These are phyloP conservation scores for Pseudocercospora pini-densiflorae DNA, from an alignment of 2,329 filamentous ascomycete genomes.

Conservation along the genomic window DNA sequence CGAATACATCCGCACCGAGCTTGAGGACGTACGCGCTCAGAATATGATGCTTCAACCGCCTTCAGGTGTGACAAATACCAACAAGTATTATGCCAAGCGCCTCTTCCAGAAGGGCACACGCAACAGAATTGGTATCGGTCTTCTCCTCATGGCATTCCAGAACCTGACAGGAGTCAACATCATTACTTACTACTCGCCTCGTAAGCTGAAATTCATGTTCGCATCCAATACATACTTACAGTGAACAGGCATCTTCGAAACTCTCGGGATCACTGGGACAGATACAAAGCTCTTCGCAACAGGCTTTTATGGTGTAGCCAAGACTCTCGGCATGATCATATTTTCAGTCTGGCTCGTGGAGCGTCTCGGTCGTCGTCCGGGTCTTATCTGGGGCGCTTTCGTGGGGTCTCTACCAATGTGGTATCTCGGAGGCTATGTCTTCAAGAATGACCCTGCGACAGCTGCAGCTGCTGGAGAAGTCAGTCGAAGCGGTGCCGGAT, in stretches of 20 bases:
- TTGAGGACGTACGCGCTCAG: constrained; percentile 52
- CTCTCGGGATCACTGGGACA: constrained; percentile 51
- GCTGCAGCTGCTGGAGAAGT: constrained; percentile 51
- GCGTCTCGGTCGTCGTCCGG: constrained; percentile 46
- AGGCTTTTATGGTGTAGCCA: constrained; percentile 55
- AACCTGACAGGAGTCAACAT: constrained; percentile 44
- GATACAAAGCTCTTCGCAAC: constrained; percentile 52
- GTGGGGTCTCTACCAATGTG: constrained; percentile 55
- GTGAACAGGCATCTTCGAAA: constrained; percentile 43
- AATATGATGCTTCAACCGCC: constrained; percentile 56
- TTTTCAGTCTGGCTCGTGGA: constrained; percentile 48
- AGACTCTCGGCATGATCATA: constrained; percentile 44
- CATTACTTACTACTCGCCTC: constrained; percentile 40
- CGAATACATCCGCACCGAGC: constrained; percentile 53
- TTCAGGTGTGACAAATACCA: constrained; percentile 20
- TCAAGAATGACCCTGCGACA: constrained; percentile 54
- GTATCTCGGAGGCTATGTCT: constrained; percentile 59
- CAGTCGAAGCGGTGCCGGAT: constrained; percentile 53
- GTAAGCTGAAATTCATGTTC: not conserved
- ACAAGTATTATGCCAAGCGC: constrained; percentile 46
- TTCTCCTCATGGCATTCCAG: constrained; percentile 45
- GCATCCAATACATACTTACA: not conserved
- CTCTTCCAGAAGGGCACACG: constrained; percentile 46
- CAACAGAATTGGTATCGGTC: constrained; percentile 45
- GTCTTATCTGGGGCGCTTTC: constrained; percentile 54